Evolutionary conservation across 2,329 filamentous ascomycete species (phyloP), one percentile per base, ranked within the genome.

Genomic region (Talaromyces amestolkiae): DNA sequence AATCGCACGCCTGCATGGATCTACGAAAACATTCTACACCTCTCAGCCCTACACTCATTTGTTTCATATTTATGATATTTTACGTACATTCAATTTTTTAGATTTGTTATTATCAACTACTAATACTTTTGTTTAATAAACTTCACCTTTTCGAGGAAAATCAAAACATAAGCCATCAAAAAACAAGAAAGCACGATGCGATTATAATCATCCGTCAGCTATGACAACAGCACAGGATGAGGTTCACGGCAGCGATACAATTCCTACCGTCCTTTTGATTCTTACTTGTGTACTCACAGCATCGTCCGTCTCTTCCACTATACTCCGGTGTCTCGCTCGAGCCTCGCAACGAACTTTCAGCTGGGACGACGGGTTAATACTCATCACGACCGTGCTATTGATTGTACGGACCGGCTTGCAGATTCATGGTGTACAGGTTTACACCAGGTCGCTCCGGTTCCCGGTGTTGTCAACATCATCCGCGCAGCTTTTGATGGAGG

Each of bases 261-360:
- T 22, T 37, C 31, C 53, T 56, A 56, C 53, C 33, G n/a, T 56
- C 33, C 33, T 63, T 35, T 33, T 63, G 17, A 31, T 63, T 31
- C 45, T 63, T 11, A 63, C 60, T 15, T 53, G 60, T 17, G 41
- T 63, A 11, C 35, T 63, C 35, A 63, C 60, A 9, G 22, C 49
- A 43, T 31, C 41, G 1, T 53, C 47, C 10, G 11, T 54, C 33
- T n/a, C 53, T 1, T 53, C 47, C 7, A 63, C 60, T 31, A 35
- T 45, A 15, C 47, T 63, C 3, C 60, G 60, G 13, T 63, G 47
- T 43, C 17, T 53, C 35, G 60, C 24, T 5, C 47, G 60, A 31
- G 47, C 47, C 24, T 56, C 33, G 33, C 53, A 56, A 15, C 53
- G 53, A 37, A 8, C 2, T 8, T 54, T 54, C 10, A 39, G 53